phyloP scores from a whole-genome alignment of 768 basidiomycete species.

The Lactarius trivialis region DNA sequence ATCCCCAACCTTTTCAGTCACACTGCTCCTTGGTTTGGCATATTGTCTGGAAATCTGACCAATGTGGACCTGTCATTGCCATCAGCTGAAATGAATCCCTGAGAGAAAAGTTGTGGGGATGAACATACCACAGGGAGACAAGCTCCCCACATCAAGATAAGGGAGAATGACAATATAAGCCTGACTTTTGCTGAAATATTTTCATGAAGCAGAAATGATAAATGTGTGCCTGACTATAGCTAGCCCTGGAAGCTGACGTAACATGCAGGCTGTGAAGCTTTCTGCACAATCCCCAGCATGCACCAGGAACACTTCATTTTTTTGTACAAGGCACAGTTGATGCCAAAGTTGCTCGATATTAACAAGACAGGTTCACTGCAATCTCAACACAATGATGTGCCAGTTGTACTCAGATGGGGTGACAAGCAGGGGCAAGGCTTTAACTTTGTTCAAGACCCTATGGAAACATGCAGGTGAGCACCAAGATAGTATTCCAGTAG shows the following conservation, averaged over 20 bases:
- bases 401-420: constrained; percentile 76
- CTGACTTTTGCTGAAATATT: constrained; percentile 86
- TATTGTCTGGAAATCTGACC: constrained; percentile 96
- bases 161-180: constrained; percentile 88
- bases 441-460: constrained; percentile 76
- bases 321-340: constrained; percentile 74
- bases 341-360: constrained; percentile 79
- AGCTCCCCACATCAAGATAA: constrained; percentile 91
- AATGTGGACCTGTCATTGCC: constrained; percentile 52
- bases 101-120: neutral
- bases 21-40: constrained; percentile 80
- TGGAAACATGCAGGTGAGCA: neutral
- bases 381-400: neutral
- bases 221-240: neutral
- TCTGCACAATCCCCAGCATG: constrained; percentile 99
- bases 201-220: constrained; percentile 44
- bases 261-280: constrained; percentile 90
- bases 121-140: constrained; percentile 80
- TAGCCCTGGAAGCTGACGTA: constrained; percentile 24
- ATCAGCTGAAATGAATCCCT: constrained; percentile 15
- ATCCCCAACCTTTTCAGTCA: constrained; percentile 66
- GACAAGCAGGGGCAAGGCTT: constrained; percentile 80
- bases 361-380: neutral
- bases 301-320: constrained; percentile 85
- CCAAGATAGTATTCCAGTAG: neutral